Evolutionary conservation across 163 green algal species (phyloP), one percentile per base, ranked within the genome.

Genomic region (Chlorella variabilis): DNA sequence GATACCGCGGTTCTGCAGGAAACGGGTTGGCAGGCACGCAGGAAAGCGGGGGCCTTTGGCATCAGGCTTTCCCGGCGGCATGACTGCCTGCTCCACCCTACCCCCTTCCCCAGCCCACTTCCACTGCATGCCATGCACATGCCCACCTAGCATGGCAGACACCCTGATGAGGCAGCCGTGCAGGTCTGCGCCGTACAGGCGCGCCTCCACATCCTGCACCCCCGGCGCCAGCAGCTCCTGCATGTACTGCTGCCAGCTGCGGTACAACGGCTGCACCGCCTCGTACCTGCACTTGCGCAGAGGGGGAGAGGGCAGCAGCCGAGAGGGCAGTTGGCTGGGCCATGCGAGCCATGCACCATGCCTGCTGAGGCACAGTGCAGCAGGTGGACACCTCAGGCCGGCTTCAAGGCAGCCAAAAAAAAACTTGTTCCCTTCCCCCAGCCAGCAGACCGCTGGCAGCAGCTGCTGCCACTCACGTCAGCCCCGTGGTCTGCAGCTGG

Each of bases 201-300:
- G 66, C 27, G 48, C 49, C 77, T 77, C 65, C 34, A 67, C 27
- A 33, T 77, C 65, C 73, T 56, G 73, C 48, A 2, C 39, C 25
- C 62, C 76, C 4, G 25, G 39, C 27, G 62, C 33, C 27, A 83
- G 66, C 36, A 84, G 42, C 13, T 56, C 68, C 34, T 38, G 65
- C 36, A 84, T 74, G 78, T 84, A 84, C 78, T 79, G 68, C 78
- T 70, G 78, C 78, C 78, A 84, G 45, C 78, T 69, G 58, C 39
- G 56, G 70, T 84, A 61, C 68, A 84, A 56, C 38, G 78, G 68
- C 67, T 74, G 68, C 41, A 79, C 68, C 39, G 39, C 49, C n/a
- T 66, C 78, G 42, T 79, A 84, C 36, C 78, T 84, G 68, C 68
- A 48, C n/a, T n/a, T n/a, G n/a, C n/a, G n/a, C n/a, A n/a, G n/a